Evolutionary conservation across 2,329 filamentous ascomycete genomes (phyloP).

Genomic region (Exophiala dermatitidis): DNA sequence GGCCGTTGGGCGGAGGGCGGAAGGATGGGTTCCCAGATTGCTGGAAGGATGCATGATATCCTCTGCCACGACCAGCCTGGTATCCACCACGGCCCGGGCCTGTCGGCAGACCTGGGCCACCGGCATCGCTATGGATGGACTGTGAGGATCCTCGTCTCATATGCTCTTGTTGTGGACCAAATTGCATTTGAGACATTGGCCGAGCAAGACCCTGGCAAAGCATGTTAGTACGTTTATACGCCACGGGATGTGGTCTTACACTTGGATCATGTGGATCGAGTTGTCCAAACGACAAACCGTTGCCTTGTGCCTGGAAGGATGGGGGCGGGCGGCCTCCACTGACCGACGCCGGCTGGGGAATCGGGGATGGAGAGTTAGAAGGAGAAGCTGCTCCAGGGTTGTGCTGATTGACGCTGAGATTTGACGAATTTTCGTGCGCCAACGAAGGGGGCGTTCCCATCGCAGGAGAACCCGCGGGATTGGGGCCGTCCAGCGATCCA

Average conservation of each 20-base stretch:
- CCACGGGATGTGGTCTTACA: slow-evolving; percentile 48
- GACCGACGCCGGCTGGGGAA: slow-evolving; percentile 75
- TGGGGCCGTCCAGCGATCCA: slow-evolving; percentile 59
- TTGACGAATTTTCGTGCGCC: slow-evolving; percentile 21
- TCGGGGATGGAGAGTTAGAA: slow-evolving; percentile 82
- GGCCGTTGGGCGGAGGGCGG: slow-evolving; percentile 46
- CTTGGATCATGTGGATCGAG: slow-evolving; percentile 60
- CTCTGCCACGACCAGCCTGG: slow-evolving; percentile 50
- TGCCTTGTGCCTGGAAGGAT: slow-evolving; percentile 61
- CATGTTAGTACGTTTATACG: slow-evolving; percentile 6
- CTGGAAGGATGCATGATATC: slow-evolving; percentile 48
- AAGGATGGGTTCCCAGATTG: slow-evolving; percentile 45
- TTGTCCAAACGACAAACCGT: slow-evolving; percentile 72
- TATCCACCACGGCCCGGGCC: slow-evolving; percentile 50
- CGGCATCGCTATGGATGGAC: slow-evolving; percentile 68
- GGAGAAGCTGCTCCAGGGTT: slow-evolving; percentile 75
- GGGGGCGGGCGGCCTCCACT: slow-evolving; percentile 79
- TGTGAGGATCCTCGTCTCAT: slow-evolving; percentile 80
- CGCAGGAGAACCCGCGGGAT: slow-evolving; percentile 51
- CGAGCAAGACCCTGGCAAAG: slow-evolving; percentile 58
- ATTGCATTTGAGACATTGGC: slow-evolving; percentile 56
- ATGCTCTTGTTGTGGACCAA: slow-evolving; percentile 61
- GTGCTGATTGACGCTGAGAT: slow-evolving; percentile 24
- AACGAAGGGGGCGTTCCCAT: slow-evolving; percentile 37
- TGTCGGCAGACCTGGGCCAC: slow-evolving; percentile 49